phyloP scores from a whole-genome alignment of 2,329 filamentous ascomycete genomes.

The Sporothrix globosa region DNA sequence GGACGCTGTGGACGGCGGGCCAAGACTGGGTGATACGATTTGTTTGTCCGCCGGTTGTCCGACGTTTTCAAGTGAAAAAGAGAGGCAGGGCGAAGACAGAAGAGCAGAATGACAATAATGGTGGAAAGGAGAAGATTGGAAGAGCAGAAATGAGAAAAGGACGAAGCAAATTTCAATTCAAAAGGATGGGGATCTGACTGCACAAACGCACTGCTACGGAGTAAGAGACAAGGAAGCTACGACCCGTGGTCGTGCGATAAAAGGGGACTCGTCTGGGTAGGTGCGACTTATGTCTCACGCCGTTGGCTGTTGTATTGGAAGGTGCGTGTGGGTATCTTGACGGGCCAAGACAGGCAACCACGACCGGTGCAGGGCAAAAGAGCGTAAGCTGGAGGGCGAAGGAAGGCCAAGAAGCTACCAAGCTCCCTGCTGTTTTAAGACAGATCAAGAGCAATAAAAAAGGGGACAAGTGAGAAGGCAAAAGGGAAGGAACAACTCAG shows the following conservation, averaged over 20 bases:
- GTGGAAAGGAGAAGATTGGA: no score
- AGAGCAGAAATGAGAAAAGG: not conserved
- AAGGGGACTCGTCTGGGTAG: not conserved
- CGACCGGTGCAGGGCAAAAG: not conserved
- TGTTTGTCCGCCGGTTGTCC: not conserved
- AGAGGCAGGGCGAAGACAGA: not conserved
- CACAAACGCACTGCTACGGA: not conserved
- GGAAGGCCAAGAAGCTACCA: not conserved
- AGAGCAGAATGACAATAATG: no score
- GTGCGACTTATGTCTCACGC: not conserved
- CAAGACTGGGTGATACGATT: not conserved
- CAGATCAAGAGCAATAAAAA: not conserved
- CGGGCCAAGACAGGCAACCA: not conserved
- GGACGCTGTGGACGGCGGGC: not conserved
- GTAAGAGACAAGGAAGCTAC: not conserved
- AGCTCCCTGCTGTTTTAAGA: not conserved
- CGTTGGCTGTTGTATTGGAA: not conserved
- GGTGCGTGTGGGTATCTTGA: slow-evolving; percentile 9
- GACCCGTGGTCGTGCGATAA: not conserved
- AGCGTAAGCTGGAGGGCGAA: not conserved
- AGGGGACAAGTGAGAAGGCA: not conserved
- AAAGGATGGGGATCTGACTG: no score
- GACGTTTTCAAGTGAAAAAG: not conserved
- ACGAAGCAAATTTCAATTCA: not conserved
- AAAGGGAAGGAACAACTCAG: not conserved